Percentiles rank a stretch among this genome's conserved stretches.
Evolutionary conservation across 176 grass and related monocot genomes (phyloP).

Genomic region (Oryza glumipatula): DNA sequence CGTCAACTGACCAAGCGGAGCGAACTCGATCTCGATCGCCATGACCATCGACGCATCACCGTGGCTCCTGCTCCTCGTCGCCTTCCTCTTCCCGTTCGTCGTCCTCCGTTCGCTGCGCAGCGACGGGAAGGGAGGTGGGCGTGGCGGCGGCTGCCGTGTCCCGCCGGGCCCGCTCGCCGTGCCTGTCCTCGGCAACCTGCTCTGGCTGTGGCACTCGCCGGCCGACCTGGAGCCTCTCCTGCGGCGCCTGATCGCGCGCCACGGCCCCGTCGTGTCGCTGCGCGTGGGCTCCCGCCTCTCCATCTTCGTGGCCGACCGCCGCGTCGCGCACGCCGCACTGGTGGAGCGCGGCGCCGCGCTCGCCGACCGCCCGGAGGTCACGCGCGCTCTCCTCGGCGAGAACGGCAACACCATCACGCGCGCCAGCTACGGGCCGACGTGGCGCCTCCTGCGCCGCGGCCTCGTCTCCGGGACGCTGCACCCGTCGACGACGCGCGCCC

Average conservation of each 20-base stretch:
- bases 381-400: constrained; percentile 14
- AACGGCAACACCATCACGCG: constrained; percentile 42
- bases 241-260: constrained; percentile 34
- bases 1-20: too few relatives aligned
- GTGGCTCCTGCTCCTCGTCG: constrained; percentile 30
- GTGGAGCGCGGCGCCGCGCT: constrained; percentile 50
- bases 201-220: constrained; percentile 38
- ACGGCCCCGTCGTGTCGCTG: constrained; percentile 58
- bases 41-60: not conserved
- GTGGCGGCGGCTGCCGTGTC: not conserved
- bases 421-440: constrained; percentile 49
- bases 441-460: constrained; percentile 64
- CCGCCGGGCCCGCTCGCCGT: constrained; percentile 56
- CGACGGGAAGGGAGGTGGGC: not conserved
- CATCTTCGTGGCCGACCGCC: constrained; percentile 57
- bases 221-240: constrained; percentile 37
- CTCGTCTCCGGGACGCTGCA: constrained; percentile 59
- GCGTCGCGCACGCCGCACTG: constrained; percentile 54
- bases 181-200: constrained; percentile 50
- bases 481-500: constrained; percentile 37
- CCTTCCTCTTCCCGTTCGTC: not conserved
- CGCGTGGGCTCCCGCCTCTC: constrained; percentile 27
- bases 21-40: too few relatives aligned
- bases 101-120: not conserved
- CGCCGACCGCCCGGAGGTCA: constrained; percentile 32